phyloP scores from a whole-genome alignment of 441 rosid genomes.

The Theobroma grandiflorum region DNA sequence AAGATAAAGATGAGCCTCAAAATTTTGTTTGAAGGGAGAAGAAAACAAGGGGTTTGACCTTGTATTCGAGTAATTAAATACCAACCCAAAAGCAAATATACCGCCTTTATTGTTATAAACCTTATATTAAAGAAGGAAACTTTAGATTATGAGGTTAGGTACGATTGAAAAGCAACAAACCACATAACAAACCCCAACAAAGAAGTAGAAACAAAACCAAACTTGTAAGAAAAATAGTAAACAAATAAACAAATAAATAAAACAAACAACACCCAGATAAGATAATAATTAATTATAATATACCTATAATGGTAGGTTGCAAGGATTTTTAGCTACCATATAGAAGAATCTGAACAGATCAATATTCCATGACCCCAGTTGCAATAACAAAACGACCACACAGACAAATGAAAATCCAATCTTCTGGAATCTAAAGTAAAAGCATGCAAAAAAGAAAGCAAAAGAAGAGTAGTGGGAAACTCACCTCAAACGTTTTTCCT shows the following conservation, averaged over 20 bases:
- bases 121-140: neutral
- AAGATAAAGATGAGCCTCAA: conserved; percentile 30
- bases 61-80: neutral
- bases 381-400: neutral
- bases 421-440: conserved; percentile 29
- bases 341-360: conserved; percentile 36
- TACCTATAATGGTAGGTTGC: conserved; percentile 22
- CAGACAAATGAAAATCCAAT: conserved; percentile 21
- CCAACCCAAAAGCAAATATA: conserved; percentile 27
- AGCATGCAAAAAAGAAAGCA: neutral
- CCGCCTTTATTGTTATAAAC: conserved; percentile 17
- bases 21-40: conserved; percentile 34
- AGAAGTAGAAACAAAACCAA: conserved; percentile 27
- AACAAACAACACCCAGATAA: conserved; percentile 29
- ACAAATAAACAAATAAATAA: neutral
- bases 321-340: conserved; percentile 27
- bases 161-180: conserved; percentile 42
- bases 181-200: conserved; percentile 26
- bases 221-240: conserved; percentile 10
- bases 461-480: conserved; percentile 30
- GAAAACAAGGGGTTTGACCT: conserved; percentile 44
- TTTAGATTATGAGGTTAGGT: conserved; percentile 43
- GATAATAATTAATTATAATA: conserved; percentile 3
- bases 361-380: conserved; percentile 28
- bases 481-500: conserved; percentile 21